phyloP scores from a whole-genome alignment of 768 basidiomycete genomes.

The Serendipita indica region DNA sequence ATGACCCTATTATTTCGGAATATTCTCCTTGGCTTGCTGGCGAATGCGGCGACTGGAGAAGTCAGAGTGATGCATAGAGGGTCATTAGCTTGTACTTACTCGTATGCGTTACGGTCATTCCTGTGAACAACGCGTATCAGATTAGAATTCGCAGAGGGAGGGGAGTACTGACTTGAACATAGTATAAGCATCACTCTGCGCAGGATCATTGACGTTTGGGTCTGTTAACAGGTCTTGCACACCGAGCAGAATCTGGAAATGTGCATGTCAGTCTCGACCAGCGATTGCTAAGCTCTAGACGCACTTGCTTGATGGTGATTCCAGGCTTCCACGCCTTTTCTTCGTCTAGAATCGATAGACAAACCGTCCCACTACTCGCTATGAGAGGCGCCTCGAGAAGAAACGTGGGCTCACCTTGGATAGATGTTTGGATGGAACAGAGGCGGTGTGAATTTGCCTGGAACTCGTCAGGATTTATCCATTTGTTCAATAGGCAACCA shows the following conservation, averaged over 20 bases:
- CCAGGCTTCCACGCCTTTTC: conserved; percentile 99
- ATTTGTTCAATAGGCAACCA: conserved; percentile 19
- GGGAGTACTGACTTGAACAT: conserved; percentile 80
- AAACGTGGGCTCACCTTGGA: conserved; percentile 42
- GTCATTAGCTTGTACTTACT: conserved; percentile 36
- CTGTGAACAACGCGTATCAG: conserved; percentile 27
- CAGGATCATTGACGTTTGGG: conserved; percentile 94
- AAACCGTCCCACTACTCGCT: conserved; percentile 71
- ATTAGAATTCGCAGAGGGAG: conserved; percentile 4
- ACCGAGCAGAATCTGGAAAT: conserved; percentile 70
- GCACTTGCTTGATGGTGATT: conserved; percentile 95
- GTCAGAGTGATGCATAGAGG: conserved; percentile 1
- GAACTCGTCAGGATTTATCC: conserved; percentile 10
- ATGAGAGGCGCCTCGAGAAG: not conserved
- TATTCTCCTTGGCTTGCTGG: conserved; percentile 77
- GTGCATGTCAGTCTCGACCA: not conserved
- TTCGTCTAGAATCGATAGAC: conserved; percentile 93
- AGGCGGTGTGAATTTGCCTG: conserved; percentile 93
- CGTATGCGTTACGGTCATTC: conserved; percentile 87
- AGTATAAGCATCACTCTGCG: conserved; percentile 95
- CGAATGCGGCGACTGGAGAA: conserved; percentile 53
- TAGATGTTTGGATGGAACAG: conserved; percentile 98
- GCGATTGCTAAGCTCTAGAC: conserved; percentile 15
- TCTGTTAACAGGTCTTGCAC: conserved; percentile 92
- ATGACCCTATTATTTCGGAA: conserved; percentile 50